phyloP scores from a whole-genome alignment of 306 rosid species.

The Vigna reflexopilosa region DNA sequence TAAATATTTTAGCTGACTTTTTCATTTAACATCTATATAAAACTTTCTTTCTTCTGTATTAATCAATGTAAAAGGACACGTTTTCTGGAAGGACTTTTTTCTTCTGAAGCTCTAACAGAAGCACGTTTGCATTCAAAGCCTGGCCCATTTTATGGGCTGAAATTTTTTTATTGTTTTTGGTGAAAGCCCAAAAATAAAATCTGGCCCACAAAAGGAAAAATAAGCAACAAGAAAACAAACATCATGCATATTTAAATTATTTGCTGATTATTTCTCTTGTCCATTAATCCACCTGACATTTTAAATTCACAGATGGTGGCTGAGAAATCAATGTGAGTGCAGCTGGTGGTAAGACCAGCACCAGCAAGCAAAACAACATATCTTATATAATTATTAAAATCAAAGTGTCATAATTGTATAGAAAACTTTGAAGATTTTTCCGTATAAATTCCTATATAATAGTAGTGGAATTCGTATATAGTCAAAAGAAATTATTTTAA shows the following conservation, averaged over 20 bases:
- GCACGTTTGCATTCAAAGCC: background rate
- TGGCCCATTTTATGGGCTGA: background rate
- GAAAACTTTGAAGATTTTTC: background rate
- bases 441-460: background rate
- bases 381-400: background rate
- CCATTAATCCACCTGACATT: background rate
- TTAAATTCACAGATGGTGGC: background rate
- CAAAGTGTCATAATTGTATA: background rate
- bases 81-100: too few relatives aligned
- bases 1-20: too few relatives aligned
- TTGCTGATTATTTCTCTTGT: background rate
- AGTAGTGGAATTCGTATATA: background rate
- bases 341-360: slow-evolving; percentile 6
- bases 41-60: too few relatives aligned
- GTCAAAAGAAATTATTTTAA: background rate
- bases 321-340: slow-evolving; percentile 33
- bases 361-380: background rate
- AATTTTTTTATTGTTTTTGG: background rate
- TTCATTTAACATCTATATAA: too few relatives aligned
- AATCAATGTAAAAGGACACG: too few relatives aligned
- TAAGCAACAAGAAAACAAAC: background rate
- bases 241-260: background rate
- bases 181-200: background rate
- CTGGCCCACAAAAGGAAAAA: background rate
- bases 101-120: background rate